Base-by-base conservation (phyloP, 2,329 filamentous ascomycete genomes). In the Sporothrix inflata region DNA sequence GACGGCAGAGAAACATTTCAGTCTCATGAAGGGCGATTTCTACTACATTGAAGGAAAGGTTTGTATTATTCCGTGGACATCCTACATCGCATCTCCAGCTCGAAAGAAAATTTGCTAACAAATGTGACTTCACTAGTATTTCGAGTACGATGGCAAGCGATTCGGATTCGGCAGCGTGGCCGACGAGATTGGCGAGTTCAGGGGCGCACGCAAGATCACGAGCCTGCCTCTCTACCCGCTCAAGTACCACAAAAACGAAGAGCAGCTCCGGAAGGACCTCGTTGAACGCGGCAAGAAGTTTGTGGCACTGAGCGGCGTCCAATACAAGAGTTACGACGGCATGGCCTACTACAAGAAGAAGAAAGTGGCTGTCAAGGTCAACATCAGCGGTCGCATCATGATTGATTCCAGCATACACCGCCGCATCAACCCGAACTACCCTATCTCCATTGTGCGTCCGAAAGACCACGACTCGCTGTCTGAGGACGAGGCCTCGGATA, bases 351-450 rank as follows among this genome's bases (percentile, higher is more conserved):
- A 90, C 83, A 97, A 95, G 84, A 91, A 92, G 80, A 93, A 93
- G 83, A 91, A 91, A 77, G 84, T 86, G 73, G 84, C 93, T 16
- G 83, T 92, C 78, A 95, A 94, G 79, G 91, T 97, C 80, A 94
- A 94, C 78, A 91, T 97, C 79, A 93, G 94, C 74, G 92, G 94
- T 21, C 90, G 94, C 40, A 87, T 97, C 74, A 97, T 97, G 94
- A 85, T 97, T 30, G 94, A 97, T 78, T 89, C 93, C 0, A 89
- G 89, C 3, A 92, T 92, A 55, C 94, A 97, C 81, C 89, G 93
- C 9, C 89, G 93, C 45, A 92, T 95, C 79, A 93, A 96, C 76
- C 92, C 94, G 0, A 97, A 97, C 79, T 97, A 97, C 76, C 88
- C 88, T 0, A 88, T 95, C 76, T 93, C 91, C 27, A 85, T 88